A percentile compares a stretch with the other conserved stretches of the same genome.
Conservation (phyloP, 2,329 filamentous ascomycete genomes). For the Cytospora chrysosperma region DNA sequence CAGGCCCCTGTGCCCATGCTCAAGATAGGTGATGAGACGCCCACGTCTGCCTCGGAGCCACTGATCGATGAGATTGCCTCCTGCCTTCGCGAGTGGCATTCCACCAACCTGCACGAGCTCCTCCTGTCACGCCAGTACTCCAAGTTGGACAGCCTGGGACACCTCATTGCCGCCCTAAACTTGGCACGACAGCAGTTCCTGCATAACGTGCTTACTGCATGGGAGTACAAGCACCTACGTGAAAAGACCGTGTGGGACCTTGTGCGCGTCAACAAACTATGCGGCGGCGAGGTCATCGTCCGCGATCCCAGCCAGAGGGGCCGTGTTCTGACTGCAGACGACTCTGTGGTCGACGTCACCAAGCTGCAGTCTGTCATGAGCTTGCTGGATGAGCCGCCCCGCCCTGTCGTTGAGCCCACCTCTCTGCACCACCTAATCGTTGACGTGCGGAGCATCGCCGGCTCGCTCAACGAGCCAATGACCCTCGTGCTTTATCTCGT, state of each 20-base stretch:
- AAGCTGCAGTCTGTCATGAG: conserved; percentile 95
- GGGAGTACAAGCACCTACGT: conserved; percentile 77
- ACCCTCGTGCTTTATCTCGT: conserved; percentile 78
- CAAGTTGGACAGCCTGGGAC: conserved; percentile 76
- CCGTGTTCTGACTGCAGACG: conserved; percentile 83
- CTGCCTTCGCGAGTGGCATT: conserved; percentile 96
- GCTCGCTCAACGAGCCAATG: conserved; percentile 71
- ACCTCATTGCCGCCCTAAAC: conserved; percentile 79
- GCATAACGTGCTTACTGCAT: conserved; percentile 86
- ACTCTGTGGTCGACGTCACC: conserved; percentile 89
- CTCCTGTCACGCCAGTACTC: conserved; percentile 80
- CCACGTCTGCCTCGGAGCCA: conserved; percentile 83
- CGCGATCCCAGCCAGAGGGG: conserved; percentile 82
- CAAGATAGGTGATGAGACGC: conserved; percentile 95
- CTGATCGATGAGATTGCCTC: conserved; percentile 97
- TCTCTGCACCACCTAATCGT: conserved; percentile 79
- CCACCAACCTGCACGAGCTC: conserved; percentile 90
- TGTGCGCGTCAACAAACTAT: conserved; percentile 89
- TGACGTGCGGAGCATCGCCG: conserved; percentile 79
- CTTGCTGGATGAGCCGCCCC: conserved; percentile 79
- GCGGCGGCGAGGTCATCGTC: conserved; percentile 92
- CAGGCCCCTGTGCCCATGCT: conserved; percentile 94
- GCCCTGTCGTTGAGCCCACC: conserved; percentile 63
- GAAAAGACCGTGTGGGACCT: conserved; percentile 95
- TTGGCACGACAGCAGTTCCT: conserved; percentile 83